Evolutionary conservation across 306 rosid genomes (phyloP).

Genomic region (Boehmeria nivea): DNA sequence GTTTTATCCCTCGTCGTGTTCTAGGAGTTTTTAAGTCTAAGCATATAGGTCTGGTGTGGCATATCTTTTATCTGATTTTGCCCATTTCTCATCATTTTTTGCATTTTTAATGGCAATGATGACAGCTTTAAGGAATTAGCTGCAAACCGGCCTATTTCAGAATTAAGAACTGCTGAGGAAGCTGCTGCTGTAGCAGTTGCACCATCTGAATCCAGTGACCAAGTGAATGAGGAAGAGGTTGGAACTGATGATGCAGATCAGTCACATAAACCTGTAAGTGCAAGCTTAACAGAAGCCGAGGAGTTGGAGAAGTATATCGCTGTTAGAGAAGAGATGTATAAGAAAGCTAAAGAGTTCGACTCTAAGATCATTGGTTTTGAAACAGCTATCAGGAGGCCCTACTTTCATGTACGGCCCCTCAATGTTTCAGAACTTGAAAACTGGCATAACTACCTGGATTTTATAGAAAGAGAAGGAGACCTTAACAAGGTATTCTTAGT

Average conservation of each 20-base stretch:
- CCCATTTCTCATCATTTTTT: neutral
- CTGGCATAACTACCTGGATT: conserved; percentile 94
- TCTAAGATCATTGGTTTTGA: conserved; percentile 99
- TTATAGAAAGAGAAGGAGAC: conserved; percentile 90
- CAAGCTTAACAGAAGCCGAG: conserved; percentile 91
- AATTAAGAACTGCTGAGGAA: conserved; percentile 68
- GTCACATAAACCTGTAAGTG: conserved; percentile 74
- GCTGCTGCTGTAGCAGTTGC: conserved; percentile 32
- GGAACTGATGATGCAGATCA: conserved; percentile 46
- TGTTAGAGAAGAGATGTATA: conserved; percentile 95
- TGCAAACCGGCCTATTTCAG: conserved; percentile 76
- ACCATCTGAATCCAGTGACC: conserved; percentile 29
- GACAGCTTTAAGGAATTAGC: conserved; percentile 93
- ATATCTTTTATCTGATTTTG: neutral
- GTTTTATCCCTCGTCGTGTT: no score
- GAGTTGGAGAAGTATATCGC: conserved; percentile 98
- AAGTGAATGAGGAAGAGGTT: conserved; percentile 56
- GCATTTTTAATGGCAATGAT: conserved; percentile 25
- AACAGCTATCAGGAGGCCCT: conserved; percentile 98
- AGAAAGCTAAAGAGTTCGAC: conserved; percentile 97
- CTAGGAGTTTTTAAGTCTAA: no score
- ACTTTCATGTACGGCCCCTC: conserved; percentile 94
- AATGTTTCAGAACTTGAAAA: conserved; percentile 93
- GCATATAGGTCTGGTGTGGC: no score
- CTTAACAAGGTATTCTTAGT: conserved; percentile 71